Evolutionary conservation across 148 eudicot genomes (phyloP).

Genomic region (Fallopia convolvulus): DNA sequence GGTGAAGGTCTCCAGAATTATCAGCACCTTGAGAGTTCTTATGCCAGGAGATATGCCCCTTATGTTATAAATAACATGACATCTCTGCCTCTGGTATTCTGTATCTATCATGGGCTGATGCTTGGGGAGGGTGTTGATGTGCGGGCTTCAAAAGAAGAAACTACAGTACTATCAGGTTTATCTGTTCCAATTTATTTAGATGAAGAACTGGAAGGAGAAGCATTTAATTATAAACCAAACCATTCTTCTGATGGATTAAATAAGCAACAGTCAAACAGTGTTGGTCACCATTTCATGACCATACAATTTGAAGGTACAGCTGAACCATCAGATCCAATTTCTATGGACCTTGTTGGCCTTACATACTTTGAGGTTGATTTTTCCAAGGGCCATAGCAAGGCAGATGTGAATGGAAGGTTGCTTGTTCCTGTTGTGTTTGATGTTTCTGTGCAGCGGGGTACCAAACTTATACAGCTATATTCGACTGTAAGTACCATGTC

Average conservation of each 20-base stretch:
- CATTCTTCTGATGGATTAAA: constrained; percentile 64
- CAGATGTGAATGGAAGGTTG: constrained; percentile 43
- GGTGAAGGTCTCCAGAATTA: constrained; percentile 32
- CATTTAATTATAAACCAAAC: constrained; percentile 36
- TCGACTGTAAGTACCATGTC: constrained; percentile 66
- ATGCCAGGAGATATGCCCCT: constrained; percentile 71
- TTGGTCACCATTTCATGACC: constrained; percentile 62
- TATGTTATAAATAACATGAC: constrained; percentile 76
- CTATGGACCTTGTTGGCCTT: constrained; percentile 95
- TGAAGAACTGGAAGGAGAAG: constrained; percentile 61
- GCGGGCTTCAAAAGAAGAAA: constrained; percentile 34
- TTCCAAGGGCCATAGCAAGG: constrained; percentile 44
- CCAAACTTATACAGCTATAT: constrained; percentile 76
- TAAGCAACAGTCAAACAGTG: constrained; percentile 44
- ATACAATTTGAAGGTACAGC: constrained; percentile 80
- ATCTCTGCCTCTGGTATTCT: constrained; percentile 65
- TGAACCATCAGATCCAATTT: constrained; percentile 64
- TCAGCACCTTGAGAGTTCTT: constrained; percentile 34
- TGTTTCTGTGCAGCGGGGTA: constrained; percentile 75
- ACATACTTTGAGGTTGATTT: constrained; percentile 81
- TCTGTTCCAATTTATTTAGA: constrained; percentile 64
- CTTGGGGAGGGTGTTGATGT: constrained; percentile 39
- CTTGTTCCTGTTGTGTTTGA: constrained; percentile 87
- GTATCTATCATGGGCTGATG: constrained; percentile 45
- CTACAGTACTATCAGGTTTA: constrained; percentile 50